A percentile compares a stretch with the other conserved stretches of the same genome.
Evolutionary conservation across 129 eudicot genomes (phyloP).

Genomic region (Deinandra increscens): DNA sequence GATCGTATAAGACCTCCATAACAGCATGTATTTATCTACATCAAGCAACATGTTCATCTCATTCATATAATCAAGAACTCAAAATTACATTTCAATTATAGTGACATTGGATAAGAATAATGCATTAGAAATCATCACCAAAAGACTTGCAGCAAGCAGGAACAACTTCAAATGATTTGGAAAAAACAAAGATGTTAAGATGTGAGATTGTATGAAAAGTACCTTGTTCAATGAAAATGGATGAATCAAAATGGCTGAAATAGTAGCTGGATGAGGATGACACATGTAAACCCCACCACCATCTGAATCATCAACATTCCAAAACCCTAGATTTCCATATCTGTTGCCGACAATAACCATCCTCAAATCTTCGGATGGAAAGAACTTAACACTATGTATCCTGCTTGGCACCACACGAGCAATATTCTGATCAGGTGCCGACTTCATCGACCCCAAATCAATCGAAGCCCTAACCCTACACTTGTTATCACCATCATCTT

Average conservation of each 20-base stretch:
- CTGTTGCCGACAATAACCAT: conserved; percentile 79
- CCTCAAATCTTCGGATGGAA: conserved; percentile 52
- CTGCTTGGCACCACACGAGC: conserved; percentile 69
- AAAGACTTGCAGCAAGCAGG: neutral
- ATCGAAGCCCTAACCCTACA: conserved; percentile 34
- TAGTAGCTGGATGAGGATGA: conserved; percentile 63
- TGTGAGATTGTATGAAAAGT: neutral
- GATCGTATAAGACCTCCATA: conserved; percentile 70
- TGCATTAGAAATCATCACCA: neutral
- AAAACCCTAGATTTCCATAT: conserved; percentile 76
- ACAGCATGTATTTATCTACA: conserved; percentile 71
- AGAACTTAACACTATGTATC: conserved; percentile 55
- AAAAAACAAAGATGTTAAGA: too few relatives aligned
- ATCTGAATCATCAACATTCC: conserved; percentile 74
- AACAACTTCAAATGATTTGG: too few relatives aligned
- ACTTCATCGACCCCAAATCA: conserved; percentile 48
- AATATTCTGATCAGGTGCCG: conserved; percentile 59
- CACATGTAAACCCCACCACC: conserved; percentile 60
- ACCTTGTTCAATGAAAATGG: conserved; percentile 80
- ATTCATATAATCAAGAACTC: neutral
- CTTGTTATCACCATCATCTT: conserved; percentile 17
- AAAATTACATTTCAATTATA: neutral
- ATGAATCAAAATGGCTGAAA: conserved; percentile 58
- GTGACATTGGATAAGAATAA: neutral
- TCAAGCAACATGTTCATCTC: conserved; percentile 13